Percentiles rank a stretch among this genome's conserved stretches.
phyloP scores from a whole-genome alignment of 139 green algal genomes.

The Pleodorina starrii region DNA sequence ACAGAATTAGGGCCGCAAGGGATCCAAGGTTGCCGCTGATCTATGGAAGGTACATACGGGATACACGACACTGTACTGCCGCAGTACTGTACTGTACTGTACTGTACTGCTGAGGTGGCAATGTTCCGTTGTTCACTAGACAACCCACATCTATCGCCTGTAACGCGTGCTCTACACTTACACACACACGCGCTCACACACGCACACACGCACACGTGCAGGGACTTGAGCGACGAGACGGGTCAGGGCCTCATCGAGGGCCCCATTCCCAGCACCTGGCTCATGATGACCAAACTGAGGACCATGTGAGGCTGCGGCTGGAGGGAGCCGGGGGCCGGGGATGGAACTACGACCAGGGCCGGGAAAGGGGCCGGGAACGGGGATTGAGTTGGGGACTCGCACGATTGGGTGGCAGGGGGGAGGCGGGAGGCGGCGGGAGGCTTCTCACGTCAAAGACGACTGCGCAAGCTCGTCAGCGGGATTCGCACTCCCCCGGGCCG shows the following conservation, averaged over 20 bases:
- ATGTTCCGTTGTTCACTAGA: background rate
- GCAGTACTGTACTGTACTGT: no score
- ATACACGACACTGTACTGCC: background rate
- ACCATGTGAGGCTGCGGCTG: slow-evolving; percentile 1
- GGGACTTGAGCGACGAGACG: slow-evolving; percentile 39
- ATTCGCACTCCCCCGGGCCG: no score
- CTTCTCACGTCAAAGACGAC: background rate
- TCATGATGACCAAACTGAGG: slow-evolving; percentile 41
- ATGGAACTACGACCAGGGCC: background rate
- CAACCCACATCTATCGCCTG: background rate
- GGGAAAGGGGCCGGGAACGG: background rate
- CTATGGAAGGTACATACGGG: background rate
- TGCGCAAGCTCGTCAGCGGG: background rate
- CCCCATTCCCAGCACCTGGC: slow-evolving; percentile 36
- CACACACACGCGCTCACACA: no score
- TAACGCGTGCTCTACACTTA: background rate
- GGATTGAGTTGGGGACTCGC: background rate
- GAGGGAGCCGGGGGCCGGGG: no score
- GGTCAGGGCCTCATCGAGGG: slow-evolving; percentile 2
- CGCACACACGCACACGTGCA: no score
- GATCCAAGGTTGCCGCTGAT: background rate
- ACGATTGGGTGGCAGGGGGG: background rate
- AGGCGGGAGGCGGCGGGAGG: background rate
- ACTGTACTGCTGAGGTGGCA: no score
- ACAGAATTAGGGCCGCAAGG: background rate